Conservation (phyloP, 345 rosid species). For the Theobroma cacao region DNA sequence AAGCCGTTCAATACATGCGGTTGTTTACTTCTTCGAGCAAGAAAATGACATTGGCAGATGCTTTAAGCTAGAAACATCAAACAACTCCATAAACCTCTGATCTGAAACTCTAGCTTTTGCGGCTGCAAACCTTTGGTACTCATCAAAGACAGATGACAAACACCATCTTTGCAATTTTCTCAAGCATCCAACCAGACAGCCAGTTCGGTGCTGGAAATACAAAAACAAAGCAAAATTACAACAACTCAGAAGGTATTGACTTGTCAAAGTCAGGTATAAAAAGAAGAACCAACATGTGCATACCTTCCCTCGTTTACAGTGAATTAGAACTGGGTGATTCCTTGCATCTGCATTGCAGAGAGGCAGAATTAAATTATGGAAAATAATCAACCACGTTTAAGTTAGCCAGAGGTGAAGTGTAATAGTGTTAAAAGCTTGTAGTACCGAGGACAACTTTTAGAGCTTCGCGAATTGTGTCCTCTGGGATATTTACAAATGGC, state of each 20-base stretch:
- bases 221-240: neutral
- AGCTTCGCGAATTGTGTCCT: conserved; percentile 81
- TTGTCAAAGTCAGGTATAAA: neutral
- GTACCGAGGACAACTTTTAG: conserved; percentile 85
- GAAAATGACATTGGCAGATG: conserved; percentile 71
- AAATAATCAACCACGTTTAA: neutral
- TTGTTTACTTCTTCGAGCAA: conserved; percentile 46
- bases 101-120: conserved; percentile 92
- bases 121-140: conserved; percentile 88
- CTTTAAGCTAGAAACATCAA: conserved; percentile 71
- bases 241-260: neutral
- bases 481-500: conserved; percentile 74
- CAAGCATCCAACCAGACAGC: conserved; percentile 91
- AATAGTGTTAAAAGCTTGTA: conserved; percentile 5
- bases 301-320: conserved; percentile 97
- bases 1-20: conserved; percentile 20
- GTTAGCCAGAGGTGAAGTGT: neutral
- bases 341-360: conserved; percentile 54
- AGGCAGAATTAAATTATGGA: neutral
- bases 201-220: conserved; percentile 82
- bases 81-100: conserved; percentile 90
- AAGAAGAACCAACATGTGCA: conserved; percentile 2
- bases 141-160: conserved; percentile 76
- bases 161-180: conserved; percentile 93
- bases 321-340: conserved; percentile 90